These are phyloP conservation scores for Biscogniauxia sp. DNA, from an alignment of 2,329 filamentous ascomycete species.

Conservation along the genomic window DNA sequence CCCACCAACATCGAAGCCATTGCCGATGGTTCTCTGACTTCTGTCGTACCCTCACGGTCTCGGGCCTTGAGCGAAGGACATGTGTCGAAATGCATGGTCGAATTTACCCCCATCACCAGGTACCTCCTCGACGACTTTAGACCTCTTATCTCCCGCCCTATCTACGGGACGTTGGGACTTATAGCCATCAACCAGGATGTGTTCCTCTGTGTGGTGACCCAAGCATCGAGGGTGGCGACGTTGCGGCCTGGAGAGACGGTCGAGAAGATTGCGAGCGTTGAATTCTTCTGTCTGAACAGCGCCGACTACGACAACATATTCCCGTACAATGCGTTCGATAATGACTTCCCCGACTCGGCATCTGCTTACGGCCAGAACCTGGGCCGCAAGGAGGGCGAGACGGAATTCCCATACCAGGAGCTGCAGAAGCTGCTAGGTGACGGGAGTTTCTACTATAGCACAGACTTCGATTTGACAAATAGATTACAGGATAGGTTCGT, in stretches of 20 bases:
- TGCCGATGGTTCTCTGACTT: slow-evolving; percentile 57
- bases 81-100: slow-evolving; percentile 76
- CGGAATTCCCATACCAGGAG: slow-evolving; percentile 87
- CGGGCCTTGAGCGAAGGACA: slow-evolving; percentile 42
- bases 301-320: slow-evolving; percentile 79
- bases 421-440: slow-evolving; percentile 89
- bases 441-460: slow-evolving; percentile 96
- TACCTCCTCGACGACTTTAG: slow-evolving; percentile 75
- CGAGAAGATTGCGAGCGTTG: slow-evolving; percentile 80
- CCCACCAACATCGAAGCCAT: slow-evolving; percentile 59
- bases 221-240: slow-evolving; percentile 73
- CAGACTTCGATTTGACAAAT: slow-evolving; percentile 96
- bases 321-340: slow-evolving; percentile 51
- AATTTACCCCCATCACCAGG: slow-evolving; percentile 67
- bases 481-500: slow-evolving; percentile 78
- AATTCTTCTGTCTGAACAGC: slow-evolving; percentile 90
- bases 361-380: slow-evolving; percentile 50
- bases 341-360: slow-evolving; percentile 46
- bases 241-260: slow-evolving; percentile 86
- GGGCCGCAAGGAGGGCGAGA: slow-evolving; percentile 64
- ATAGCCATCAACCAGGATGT: slow-evolving; percentile 82
- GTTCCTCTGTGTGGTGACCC: slow-evolving; percentile 86
- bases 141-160: slow-evolving; percentile 67
- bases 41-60: slow-evolving; percentile 46
- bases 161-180: slow-evolving; percentile 83